Evolutionary conservation across 2,329 filamentous ascomycete genomes (phyloP), one percentile per base, ranked within the genome.

Genomic region (Neofusicoccum parvum): DNA sequence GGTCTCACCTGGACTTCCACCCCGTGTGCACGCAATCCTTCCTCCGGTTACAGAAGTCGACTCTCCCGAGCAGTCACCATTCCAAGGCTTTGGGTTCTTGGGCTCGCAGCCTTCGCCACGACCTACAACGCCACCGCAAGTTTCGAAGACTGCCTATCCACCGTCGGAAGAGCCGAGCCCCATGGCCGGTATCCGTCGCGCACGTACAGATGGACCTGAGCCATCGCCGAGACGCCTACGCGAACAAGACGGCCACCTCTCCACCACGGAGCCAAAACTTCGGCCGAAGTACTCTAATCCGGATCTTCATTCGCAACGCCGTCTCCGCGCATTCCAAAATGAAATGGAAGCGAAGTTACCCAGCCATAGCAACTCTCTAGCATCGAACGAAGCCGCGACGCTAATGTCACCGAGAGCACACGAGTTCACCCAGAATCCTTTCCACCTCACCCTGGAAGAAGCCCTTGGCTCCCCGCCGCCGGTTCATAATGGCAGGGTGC

Each of bases 381-480:
- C 32, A 41, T 69, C 70, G 20, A 76, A 78, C 74, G 78, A 72
- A 77, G 78, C 67, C 11, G 84, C 87, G 53, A 81, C 87, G 12
- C 78, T 91, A 10, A 84, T 92, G 82, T 92, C 90, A 2, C 91
- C 91, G 0, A 85, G 90, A 49, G 88, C 83, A 1, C 88, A 90
- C 71, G 87, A 88, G 15, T 93, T 93, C 82, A 92, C 89, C 2
- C 86, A 84, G 45, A 79, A 79, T 54, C 77, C 77, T 1, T 79
- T 79, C 66, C 77, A 77, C 65, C 62, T 77, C 49, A 73, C 77
- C 17, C 64, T 78, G 0, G 69, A 63, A 60, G 66, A 71, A 10
- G 48, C 71, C 45, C 68, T 65, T 14, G 72, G 73, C 15, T 73
- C 75, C 59, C 45, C 69, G 64, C 74, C 74, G 66, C 70, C 74